phyloP scores from a whole-genome alignment of 768 basidiomycete genomes.

The Lepiota venenata region DNA sequence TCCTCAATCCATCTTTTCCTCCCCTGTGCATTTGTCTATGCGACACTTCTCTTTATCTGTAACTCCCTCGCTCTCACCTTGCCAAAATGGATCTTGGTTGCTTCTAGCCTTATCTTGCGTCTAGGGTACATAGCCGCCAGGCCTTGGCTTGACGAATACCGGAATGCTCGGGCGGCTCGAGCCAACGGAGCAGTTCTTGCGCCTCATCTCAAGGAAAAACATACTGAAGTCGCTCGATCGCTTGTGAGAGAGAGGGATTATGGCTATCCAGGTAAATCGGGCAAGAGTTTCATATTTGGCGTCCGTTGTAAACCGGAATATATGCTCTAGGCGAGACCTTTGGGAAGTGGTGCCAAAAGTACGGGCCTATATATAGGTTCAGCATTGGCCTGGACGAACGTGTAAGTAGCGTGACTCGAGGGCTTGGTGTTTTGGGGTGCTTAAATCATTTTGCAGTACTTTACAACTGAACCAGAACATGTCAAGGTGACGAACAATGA shows the following conservation, averaged over 20 bases:
- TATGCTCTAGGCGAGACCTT: not conserved
- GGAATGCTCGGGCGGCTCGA: slow-evolving; percentile 21
- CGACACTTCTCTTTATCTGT: not conserved
- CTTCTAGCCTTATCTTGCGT: not conserved
- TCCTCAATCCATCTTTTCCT: not conserved
- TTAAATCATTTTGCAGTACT: slow-evolving; percentile 23
- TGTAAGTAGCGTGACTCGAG: slow-evolving; percentile 14
- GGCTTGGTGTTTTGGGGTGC: not conserved
- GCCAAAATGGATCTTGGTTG: not conserved
- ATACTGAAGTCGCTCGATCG: slow-evolving; percentile 17
- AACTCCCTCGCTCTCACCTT: not conserved
- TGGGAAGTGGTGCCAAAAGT: slow-evolving; percentile 17
- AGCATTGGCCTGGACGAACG: slow-evolving; percentile 25
- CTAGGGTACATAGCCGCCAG: not conserved
- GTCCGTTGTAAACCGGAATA: not conserved
- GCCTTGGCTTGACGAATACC: not conserved
- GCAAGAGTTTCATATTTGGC: not conserved
- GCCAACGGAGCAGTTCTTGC: slow-evolving; percentile 29
- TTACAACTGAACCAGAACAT: slow-evolving; percentile 43
- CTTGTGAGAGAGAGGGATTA: slow-evolving; percentile 23
- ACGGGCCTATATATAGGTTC: slow-evolving; percentile 15
- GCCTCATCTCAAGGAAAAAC: slow-evolving; percentile 26
- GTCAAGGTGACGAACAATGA: slow-evolving; percentile 28
- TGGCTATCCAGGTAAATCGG: slow-evolving; percentile 30
- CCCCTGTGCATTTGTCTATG: not conserved